Conservation (phyloP, 2,329 filamentous ascomycete species). For the Fusarium duplospermum region DNA sequence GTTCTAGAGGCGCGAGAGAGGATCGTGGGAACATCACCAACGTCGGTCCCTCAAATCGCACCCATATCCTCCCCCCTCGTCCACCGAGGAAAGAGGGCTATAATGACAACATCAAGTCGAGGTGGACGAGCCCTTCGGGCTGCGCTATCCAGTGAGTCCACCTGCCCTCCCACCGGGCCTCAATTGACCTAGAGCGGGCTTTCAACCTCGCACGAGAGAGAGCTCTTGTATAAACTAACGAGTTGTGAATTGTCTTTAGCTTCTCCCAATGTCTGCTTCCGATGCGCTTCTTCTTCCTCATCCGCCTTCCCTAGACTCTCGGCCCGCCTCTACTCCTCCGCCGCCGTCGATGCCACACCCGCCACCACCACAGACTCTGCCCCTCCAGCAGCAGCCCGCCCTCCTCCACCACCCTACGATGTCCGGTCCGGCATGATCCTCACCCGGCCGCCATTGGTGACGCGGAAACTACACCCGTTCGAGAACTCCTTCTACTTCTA, state of each 20-base stretch:
- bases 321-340: conserved; percentile 52
- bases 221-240: conserved; percentile 18
- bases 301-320: conserved; percentile 44
- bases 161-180: not conserved
- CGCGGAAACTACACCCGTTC: conserved; percentile 84
- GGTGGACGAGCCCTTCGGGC: conserved; percentile 62
- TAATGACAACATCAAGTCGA: conserved; percentile 68
- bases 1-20: conserved; percentile 40
- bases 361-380: conserved; percentile 29
- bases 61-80: conserved; percentile 17
- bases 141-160: conserved; percentile 61
- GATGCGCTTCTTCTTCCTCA: conserved; percentile 51
- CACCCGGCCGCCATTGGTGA: conserved; percentile 88
- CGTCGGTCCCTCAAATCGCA: not conserved
- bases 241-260: conserved; percentile 27
- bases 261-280: conserved; percentile 50
- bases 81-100: conserved; percentile 23
- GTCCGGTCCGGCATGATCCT: conserved; percentile 80
- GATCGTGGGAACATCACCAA: conserved; percentile 35
- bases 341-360: conserved; percentile 40
- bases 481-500: conserved; percentile 97
- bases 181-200: conserved; percentile 33
- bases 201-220: not conserved
- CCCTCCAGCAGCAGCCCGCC: conserved; percentile 25
- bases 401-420: conserved; percentile 53